phyloP scores from a whole-genome alignment of 257 asterid species.

The Lantana camara region DNA sequence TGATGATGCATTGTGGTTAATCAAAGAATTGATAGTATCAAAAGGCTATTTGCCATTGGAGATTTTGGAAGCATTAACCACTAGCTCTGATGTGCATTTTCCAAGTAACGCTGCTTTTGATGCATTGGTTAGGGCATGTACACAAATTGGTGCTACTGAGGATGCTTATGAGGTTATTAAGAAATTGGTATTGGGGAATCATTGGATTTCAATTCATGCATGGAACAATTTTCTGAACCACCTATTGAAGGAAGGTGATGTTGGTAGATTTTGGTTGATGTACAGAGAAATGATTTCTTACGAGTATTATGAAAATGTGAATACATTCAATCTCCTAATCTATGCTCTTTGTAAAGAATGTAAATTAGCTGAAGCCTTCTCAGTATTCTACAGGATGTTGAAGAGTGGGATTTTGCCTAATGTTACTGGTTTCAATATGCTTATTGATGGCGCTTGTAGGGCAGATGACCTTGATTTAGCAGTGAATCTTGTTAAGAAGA shows the following conservation, averaged over 20 bases:
- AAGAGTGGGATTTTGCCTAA: conserved; percentile 67
- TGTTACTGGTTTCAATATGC: conserved; percentile 67
- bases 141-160: conserved; percentile 62
- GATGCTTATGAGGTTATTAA: conserved; percentile 64
- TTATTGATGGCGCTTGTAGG: conserved; percentile 73
- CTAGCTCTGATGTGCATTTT: conserved; percentile 24
- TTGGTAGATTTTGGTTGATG: conserved; percentile 55
- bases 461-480: conserved; percentile 55
- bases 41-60: conserved; percentile 60
- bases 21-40: conserved; percentile 59
- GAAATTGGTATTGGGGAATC: conserved; percentile 41
- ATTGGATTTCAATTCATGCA: conserved; percentile 63
- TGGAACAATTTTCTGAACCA: conserved; percentile 82
- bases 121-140: conserved; percentile 70
- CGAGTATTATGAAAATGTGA: conserved; percentile 66
- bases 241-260: conserved; percentile 57
- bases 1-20: conserved; percentile 62
- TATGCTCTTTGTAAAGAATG: conserved; percentile 67
- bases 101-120: conserved; percentile 47
- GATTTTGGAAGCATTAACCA: conserved; percentile 50
- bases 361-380: conserved; percentile 58
- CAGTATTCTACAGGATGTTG: conserved; percentile 67
- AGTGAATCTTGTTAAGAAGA: conserved; percentile 47
- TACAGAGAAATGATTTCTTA: conserved; percentile 64
- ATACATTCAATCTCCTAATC: conserved; percentile 64